Evolutionary conservation across 192 early-diverging fungal species (phyloP).

Genomic region (Phlyctochytrium bullatum): DNA sequence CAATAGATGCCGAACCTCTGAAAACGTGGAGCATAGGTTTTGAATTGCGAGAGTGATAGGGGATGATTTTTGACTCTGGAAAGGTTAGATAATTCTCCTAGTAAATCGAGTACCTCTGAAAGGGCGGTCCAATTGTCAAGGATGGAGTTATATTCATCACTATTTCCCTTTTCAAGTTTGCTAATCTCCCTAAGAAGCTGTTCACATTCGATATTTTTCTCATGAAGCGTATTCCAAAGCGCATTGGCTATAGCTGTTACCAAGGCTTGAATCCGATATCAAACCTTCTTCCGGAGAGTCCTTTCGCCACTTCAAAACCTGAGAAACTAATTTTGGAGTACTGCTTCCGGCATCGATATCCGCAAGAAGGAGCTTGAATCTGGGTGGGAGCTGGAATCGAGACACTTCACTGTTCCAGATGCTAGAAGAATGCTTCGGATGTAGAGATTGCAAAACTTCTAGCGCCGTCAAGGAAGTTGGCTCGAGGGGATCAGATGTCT

Average conservation of each 20-base stretch:
- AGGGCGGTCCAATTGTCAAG: constrained; percentile 44
- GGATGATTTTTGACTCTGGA: too few species aligned
- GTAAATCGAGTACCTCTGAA: background rate
- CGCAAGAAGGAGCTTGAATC: constrained; percentile 75
- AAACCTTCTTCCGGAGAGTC: constrained; percentile 57
- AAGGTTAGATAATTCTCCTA: too few species aligned
- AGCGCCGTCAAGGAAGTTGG: background rate
- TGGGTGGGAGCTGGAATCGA: constrained; percentile 67
- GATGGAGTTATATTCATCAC: constrained; percentile 40
- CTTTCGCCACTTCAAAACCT: constrained; percentile 83
- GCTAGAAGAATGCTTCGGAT: background rate
- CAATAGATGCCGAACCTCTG: constrained; percentile 62
- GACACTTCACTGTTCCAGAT: constrained; percentile 63
- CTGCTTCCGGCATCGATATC: constrained; percentile 93
- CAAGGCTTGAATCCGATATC: too few species aligned
- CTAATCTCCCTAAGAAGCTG: constrained; percentile 48
- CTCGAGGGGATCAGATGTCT: background rate
- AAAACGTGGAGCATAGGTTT: constrained; percentile 1
- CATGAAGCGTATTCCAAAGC: constrained; percentile 63
- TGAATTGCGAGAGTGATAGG: background rate
- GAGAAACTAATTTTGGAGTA: constrained; percentile 88
- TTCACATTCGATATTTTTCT: constrained; percentile 59
- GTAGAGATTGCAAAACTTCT: constrained; percentile 10
- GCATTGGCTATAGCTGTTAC: constrained; percentile 50
- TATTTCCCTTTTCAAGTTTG: constrained; percentile 24